These are phyloP conservation scores for Chlorella sp. DNA, from an alignment of 139 green algal genomes.

Conservation along the genomic window DNA sequence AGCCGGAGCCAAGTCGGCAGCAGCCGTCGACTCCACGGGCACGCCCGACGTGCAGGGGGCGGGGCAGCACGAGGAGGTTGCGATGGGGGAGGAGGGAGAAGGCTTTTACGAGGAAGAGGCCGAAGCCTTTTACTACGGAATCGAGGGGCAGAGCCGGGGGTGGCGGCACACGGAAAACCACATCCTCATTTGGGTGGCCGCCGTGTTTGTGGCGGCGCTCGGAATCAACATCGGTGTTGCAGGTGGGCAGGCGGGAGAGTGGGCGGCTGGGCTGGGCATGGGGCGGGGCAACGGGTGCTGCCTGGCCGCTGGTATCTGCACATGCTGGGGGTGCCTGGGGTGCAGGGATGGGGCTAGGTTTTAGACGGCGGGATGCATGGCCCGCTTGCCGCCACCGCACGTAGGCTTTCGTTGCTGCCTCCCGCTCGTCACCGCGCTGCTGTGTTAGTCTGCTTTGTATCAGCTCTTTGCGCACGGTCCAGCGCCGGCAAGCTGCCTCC, in stretches of 20 bases:
- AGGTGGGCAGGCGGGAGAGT: background rate
- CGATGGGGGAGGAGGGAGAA: background rate
- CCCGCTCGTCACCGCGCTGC: too few relatives aligned
- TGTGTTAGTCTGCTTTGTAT: too few relatives aligned
- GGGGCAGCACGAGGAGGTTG: background rate
- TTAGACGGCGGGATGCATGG: too few relatives aligned
- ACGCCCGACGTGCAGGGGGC: background rate
- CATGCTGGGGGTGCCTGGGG: too few relatives aligned
- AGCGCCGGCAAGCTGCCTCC: background rate
- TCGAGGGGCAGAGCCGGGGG: background rate
- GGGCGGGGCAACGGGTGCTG: background rate
- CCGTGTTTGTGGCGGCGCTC: background rate
- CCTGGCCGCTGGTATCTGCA: background rate
- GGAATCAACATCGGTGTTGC: slow-evolving; percentile 23
- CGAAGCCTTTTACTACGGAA: slow-evolving; percentile 20
- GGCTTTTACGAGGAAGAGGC: background rate
- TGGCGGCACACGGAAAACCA: slow-evolving; percentile 17
- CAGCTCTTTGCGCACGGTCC: background rate
- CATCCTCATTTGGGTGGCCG: slow-evolving; percentile 1
- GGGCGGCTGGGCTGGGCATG: background rate
- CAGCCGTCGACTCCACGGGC: background rate
- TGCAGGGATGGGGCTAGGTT: too few relatives aligned
- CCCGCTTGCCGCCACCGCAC: too few relatives aligned
- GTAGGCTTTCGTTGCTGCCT: too few relatives aligned
- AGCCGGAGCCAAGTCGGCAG: background rate